Evolutionary conservation across 805 yeast species (phyloP), one percentile per base, ranked within the genome.

Genomic region (Komagataella populi): DNA sequence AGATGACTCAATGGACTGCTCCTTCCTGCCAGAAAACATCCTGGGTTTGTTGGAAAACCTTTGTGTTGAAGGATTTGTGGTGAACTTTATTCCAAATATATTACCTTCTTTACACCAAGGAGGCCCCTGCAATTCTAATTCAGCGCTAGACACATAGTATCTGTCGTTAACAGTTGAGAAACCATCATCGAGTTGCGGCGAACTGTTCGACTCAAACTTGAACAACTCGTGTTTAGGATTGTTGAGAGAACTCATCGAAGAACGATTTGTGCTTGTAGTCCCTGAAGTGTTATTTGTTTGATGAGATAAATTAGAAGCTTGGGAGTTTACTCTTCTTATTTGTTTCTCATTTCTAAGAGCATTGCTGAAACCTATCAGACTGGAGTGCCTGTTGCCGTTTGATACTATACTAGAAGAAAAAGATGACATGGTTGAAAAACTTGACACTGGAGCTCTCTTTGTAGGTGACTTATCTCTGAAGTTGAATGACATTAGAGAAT

Each of bases 51-150:
- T 30, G 14, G 39, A 30, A 30, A 30, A 30, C 14, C 39, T 30
- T 30, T 30, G 39, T 8, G 39, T 6, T 8, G 39, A 30, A 30
- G 39, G 14, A 14, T 30, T 30, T 30, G 39, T 12, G 12, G 39
- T 14, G 14, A 30, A 30, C n/a, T 30, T 30, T 30, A 30, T 7
- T 30, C 39, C 39, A 14, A 10, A 30, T 4, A 30, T 30, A n/a
- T 30, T 30, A 1, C 93, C 91, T 65, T 84, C 91, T 60, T 84
- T 82, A 52, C 81, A 72, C 79, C 87, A 84, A 1, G 93, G 91
- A 0, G 90, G 80, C 1, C 91, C 91, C 50, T 74, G 73, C 48
- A 80, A 68, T 59, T 82, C 89, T 52, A 83, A 68, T 44, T 76
- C 77, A 55, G 39, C 39, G 14, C 39, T 30, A 30, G 39, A 30